phyloP scores from a whole-genome alignment of 2,329 filamentous ascomycete genomes.

The Calonectria pteridis region DNA sequence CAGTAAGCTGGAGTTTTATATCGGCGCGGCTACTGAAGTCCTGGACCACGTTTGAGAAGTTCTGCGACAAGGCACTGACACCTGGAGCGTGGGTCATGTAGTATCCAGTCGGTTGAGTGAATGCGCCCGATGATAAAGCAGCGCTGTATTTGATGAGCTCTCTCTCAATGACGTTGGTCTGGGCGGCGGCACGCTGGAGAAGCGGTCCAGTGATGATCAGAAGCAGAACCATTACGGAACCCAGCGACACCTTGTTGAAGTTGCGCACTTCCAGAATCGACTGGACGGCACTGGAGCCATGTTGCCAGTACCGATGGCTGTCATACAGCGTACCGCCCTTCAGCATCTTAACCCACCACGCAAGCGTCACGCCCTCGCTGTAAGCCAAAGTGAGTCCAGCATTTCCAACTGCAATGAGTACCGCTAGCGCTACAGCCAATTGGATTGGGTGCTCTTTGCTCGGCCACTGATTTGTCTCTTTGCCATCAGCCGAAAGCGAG shows the following conservation, averaged over 20 bases:
- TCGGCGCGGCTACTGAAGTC: not conserved
- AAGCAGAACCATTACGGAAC: slow-evolving; percentile 3
- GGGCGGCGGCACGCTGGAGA: slow-evolving; percentile 4
- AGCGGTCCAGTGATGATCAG: slow-evolving; percentile 8
- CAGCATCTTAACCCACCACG: slow-evolving; percentile 25
- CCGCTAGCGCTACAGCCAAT: slow-evolving; percentile 15
- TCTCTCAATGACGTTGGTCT: not conserved
- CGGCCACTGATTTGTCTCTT: slow-evolving; percentile 13
- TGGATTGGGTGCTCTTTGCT: not conserved
- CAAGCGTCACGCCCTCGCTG: slow-evolving; percentile 15
- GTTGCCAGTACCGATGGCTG: slow-evolving; percentile 20
- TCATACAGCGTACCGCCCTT: slow-evolving; percentile 16
- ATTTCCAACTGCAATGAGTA: slow-evolving; percentile 16
- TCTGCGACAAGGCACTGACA: not conserved
- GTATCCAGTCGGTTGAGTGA: slow-evolving; percentile 16
- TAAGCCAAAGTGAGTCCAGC: slow-evolving; percentile 8
- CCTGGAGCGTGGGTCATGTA: slow-evolving; percentile 13
- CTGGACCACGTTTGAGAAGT: slow-evolving; percentile 16
- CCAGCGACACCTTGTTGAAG: slow-evolving; percentile 16
- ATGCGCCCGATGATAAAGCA: not conserved
- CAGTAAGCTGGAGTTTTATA: not conserved
- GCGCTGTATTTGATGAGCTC: not conserved
- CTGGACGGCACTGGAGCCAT: slow-evolving; percentile 12
- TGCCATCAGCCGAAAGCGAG: slow-evolving; percentile 1
- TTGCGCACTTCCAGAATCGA: slow-evolving; percentile 6